Base-by-base conservation (phyloP, 2,329 filamentous ascomycete genomes). In the Neonectria magnoliae region DNA sequence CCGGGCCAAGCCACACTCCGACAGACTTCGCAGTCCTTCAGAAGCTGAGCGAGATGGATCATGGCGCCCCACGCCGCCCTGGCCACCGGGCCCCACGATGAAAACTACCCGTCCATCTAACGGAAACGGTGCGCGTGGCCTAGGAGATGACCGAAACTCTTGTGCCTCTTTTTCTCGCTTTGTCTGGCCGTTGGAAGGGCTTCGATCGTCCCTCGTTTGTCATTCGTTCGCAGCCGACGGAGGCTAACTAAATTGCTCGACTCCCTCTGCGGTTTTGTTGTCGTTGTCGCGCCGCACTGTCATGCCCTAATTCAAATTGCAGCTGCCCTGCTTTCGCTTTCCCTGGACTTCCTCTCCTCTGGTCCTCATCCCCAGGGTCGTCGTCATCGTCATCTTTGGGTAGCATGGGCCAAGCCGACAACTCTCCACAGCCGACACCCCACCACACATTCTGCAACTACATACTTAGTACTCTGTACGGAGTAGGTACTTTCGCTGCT, bases 71-170 rank as follows among this genome's bases (percentile, higher is more conserved):
- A 63, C 51, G 56, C 20, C 47, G 59, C 62, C 62, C 58, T 57
- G 48, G 47, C 44, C 54, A 22, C 44, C 14, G 54, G n/a, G 57
- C 58, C 45, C 57, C 63, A 59, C 59, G 63, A 55, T 50, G 13
- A 55, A 44, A 48, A 59, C 59, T 55, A 57, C 55, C 54, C 54
- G 54, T 62, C 64, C 51, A 63, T 66, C 55, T 66, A 66, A 58
- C 57, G 52, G 60, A 63, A 60, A 66, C 64, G 51, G 51, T 48
- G 60, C 55, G 41, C 64, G 61, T 51, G 51, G 51, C 41, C 50
- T 29, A 63, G 50, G 61, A 63, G 27, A 58, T 54, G 56, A 50
- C 56, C 50, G 57, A 59, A 63, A 45, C 51, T 54, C 48, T 55
- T 63, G n/a, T 54, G 33, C 29, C 41, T 63, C 55, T 52, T 59